Conservation (phyloP, 1,139 yeast genomes). For the Suhomyces panamericanus region DNA sequence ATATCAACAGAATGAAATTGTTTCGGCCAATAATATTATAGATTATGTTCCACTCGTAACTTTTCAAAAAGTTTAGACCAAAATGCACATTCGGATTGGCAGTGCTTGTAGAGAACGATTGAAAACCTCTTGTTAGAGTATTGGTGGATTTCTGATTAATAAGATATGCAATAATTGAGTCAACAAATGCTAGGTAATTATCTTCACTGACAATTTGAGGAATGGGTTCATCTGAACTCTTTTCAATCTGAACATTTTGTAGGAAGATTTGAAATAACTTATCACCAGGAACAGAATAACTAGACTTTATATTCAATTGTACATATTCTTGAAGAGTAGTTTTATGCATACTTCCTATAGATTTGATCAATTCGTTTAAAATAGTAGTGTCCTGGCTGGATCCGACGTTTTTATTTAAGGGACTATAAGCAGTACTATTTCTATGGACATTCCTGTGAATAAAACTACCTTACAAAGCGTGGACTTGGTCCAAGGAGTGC, state of each 20-base stretch:
- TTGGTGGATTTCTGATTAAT: constrained; percentile 21
- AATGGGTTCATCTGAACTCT: neutral
- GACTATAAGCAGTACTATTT: too few species aligned
- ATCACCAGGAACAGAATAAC: neutral
- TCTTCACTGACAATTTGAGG: neutral
- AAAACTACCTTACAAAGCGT: constrained; percentile 15
- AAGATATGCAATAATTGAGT: constrained; percentile 23
- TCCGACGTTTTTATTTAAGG: neutral
- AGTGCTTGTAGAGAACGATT: constrained; percentile 15
- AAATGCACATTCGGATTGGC: constrained; percentile 28
- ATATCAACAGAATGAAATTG: constrained; percentile 32
- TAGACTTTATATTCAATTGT: neutral
- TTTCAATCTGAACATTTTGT: neutral
- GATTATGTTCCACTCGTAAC: constrained; percentile 37
- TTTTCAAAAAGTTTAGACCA: constrained; percentile 31
- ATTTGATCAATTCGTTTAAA: neutral
- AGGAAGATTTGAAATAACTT: neutral
- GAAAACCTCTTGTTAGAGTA: constrained; percentile 29
- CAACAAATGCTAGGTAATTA: constrained; percentile 30
- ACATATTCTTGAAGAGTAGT: neutral
- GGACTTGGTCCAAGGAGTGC: constrained; percentile 50
- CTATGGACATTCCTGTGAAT: too few species aligned
- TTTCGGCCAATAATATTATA: constrained; percentile 32
- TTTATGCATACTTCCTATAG: neutral
- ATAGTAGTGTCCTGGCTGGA: neutral